These are phyloP conservation scores for Lepidium sativum DNA, from an alignment of 345 rosid genomes.

Conservation along the genomic window DNA sequence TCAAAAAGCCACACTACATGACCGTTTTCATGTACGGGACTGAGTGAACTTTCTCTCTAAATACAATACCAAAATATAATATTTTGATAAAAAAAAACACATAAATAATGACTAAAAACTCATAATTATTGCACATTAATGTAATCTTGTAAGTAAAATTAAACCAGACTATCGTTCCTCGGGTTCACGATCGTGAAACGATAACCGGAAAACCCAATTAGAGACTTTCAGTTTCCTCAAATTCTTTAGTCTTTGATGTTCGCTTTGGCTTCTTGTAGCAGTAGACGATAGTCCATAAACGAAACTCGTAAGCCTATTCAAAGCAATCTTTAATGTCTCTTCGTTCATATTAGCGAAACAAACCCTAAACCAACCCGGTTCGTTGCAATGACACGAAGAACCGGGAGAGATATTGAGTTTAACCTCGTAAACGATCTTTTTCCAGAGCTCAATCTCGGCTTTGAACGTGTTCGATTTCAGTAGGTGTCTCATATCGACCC, in stretches of 20 bases:
- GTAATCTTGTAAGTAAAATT: too few species aligned
- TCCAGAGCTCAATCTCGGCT: slow-evolving; percentile 78
- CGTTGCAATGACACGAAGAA: slow-evolving; percentile 73
- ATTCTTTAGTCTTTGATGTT: slow-evolving; percentile 36
- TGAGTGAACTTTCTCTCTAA: slow-evolving; percentile 7
- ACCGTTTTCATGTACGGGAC: slow-evolving; percentile 3
- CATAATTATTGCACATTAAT: not conserved
- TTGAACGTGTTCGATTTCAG: slow-evolving; percentile 53
- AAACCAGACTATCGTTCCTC: slow-evolving; percentile 41
- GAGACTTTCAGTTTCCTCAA: slow-evolving; percentile 37
- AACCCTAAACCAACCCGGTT: slow-evolving; percentile 71
- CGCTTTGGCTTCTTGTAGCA: slow-evolving; percentile 28
- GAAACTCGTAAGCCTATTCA: slow-evolving; percentile 45
- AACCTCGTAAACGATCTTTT: slow-evolving; percentile 58
- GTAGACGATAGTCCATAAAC: slow-evolving; percentile 27
- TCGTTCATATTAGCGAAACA: slow-evolving; percentile 76
- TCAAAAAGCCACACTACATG: slow-evolving; percentile 1
- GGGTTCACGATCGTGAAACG: slow-evolving; percentile 45
- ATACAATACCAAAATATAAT: slow-evolving; percentile 7
- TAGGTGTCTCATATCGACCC: slow-evolving; percentile 76
- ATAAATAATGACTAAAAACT: slow-evolving; percentile 2
- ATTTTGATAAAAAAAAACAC: slow-evolving; percentile 10
- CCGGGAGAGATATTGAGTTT: slow-evolving; percentile 59
- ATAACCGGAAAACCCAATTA: slow-evolving; percentile 72
- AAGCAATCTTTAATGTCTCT: slow-evolving; percentile 44